phyloP scores from a whole-genome alignment of 441 rosid genomes.

The Bruguiera hainesii region DNA sequence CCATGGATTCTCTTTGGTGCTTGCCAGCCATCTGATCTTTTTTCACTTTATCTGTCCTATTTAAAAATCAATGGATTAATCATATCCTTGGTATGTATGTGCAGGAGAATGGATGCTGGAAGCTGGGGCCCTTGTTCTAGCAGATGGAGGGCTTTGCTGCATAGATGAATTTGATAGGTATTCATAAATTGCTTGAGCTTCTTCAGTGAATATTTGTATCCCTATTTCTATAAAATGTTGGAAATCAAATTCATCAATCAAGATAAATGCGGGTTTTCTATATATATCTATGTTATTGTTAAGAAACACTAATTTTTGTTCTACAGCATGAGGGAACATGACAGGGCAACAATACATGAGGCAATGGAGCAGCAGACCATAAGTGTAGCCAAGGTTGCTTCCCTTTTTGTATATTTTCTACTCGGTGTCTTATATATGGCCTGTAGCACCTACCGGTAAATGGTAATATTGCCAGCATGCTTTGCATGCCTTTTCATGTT shows the following conservation, averaged over 20 bases:
- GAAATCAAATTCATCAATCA: no score
- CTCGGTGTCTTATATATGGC: neutral
- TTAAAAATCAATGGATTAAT: slow-evolving; percentile 16
- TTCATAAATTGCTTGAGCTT: neutral
- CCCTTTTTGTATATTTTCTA: slow-evolving; percentile 4
- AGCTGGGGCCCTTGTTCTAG: slow-evolving; percentile 99
- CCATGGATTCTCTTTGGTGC: neutral
- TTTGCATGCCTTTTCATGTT: neutral
- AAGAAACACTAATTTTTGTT: slow-evolving; percentile 15
- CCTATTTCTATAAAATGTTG: no score
- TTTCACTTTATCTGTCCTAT: slow-evolving; percentile 4
- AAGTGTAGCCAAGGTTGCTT: slow-evolving; percentile 81
- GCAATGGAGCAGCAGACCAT: slow-evolving; percentile 99
- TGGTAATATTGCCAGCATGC: neutral
- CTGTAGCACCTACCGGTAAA: neutral
- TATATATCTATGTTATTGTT: neutral
- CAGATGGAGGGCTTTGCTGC: slow-evolving; percentile 99
- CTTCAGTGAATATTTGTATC: no score
- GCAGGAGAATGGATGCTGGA: slow-evolving; percentile 99
- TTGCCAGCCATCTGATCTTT: neutral
- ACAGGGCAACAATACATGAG: slow-evolving; percentile 96
- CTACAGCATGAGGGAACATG: slow-evolving; percentile 94
- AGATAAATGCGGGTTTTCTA: neutral
- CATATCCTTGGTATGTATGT: slow-evolving; percentile 16
- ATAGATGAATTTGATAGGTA: slow-evolving; percentile 97